These are phyloP conservation scores for Carex kokanica DNA, from an alignment of 176 grass and related monocot species.

Conservation along the genomic window DNA sequence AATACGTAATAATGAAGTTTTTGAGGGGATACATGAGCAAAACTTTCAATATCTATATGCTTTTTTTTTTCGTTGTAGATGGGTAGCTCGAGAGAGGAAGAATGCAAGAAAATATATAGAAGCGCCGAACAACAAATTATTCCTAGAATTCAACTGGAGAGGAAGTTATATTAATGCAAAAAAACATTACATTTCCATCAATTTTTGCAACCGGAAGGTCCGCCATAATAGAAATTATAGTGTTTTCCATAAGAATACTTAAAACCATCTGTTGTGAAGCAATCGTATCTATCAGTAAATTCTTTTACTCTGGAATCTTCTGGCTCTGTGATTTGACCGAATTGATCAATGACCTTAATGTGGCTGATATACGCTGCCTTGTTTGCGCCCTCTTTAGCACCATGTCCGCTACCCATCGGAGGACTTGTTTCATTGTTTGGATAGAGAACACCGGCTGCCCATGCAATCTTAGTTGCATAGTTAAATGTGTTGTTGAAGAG, in stretches of 20 bases:
- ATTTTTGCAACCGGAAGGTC: constrained; percentile 10
- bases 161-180: too few species aligned
- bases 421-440: constrained; percentile 23
- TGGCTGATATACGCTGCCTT: constrained; percentile 24
- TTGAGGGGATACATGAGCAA: too few species aligned
- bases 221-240: constrained; percentile 20
- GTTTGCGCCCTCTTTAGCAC: neutral
- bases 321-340: neutral
- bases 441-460: constrained; percentile 9
- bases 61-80: too few species aligned
- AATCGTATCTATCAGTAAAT: neutral
- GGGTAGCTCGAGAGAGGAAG: too few species aligned
- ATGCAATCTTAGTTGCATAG: constrained; percentile 4
- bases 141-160: too few species aligned
- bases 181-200: neutral
- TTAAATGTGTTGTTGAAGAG: constrained; percentile 10
- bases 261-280: neutral
- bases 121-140: too few species aligned
- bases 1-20: too few species aligned
- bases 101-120: too few species aligned
- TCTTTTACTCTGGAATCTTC: neutral
- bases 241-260: neutral
- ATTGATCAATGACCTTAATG: neutral
- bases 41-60: too few species aligned
- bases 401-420: constrained; percentile 27